Evolutionary conservation across 202 grass and related monocot genomes (phyloP), one percentile per base, ranked within the genome.

Genomic region (Musa balbisiana): DNA sequence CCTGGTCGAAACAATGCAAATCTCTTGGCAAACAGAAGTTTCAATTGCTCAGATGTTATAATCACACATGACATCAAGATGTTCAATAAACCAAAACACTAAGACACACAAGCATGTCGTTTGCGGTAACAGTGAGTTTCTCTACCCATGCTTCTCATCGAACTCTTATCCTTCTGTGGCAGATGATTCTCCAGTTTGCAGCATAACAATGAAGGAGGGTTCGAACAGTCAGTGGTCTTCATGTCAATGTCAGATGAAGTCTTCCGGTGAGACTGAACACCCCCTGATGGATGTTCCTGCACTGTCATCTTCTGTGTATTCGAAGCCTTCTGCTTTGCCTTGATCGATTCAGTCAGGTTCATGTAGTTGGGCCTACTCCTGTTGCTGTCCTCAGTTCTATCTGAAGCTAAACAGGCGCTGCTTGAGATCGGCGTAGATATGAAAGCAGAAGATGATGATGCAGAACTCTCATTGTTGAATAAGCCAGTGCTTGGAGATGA

Each of bases 261-360:
- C 17, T 70, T 70, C 17, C 67, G 43, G 51, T 70, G 67, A 12
- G 67, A 51, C 16, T 49, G 67, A 43, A 10, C 67, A 20, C 21
- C 67, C 2, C 67, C 49, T 11, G 12, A 16, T 49, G 26, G 14
- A 67, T 22, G 63, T 2, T 11, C 63, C 23, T 54, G 70, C 51
- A 72, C 52, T 12, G 70, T 10, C 12, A 12, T 55, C 29, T 17
- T 73, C 13, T 16, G 21, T 4, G 73, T 16, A 59, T 11, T 77
- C n/a, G 16, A 52, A 16, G 33, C 59, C 23, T 65, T 77, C 43
- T 53, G 60, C 49, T 77, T 77, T 52, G 74, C 74, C 49, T 53
- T 77, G 49, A 65, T 64, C 8, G 74, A 77, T 65, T 77, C 74
- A 16, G 74, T 77, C 74, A 66, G 16, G 49, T 51, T 64, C 74